Conservation (phyloP, 805 yeast genomes). For the Metahyphopichia silvanorum region DNA sequence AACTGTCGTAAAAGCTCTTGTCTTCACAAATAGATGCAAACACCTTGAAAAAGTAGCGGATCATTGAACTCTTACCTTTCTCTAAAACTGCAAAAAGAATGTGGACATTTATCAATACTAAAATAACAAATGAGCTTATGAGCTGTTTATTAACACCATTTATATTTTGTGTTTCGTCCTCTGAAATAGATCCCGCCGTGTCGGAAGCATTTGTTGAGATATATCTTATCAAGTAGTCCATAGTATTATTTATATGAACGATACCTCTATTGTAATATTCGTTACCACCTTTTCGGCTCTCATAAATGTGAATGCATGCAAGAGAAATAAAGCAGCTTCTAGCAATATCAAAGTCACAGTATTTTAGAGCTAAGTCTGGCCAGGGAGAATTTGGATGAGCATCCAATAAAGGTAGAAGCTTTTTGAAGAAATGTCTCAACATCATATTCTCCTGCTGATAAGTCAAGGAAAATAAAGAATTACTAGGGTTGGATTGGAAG, state of each 20-base stretch:
- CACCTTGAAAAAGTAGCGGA: constrained; percentile 46
- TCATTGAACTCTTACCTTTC: constrained; percentile 51
- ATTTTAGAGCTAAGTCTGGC: constrained; percentile 56
- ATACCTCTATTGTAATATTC: constrained; percentile 52
- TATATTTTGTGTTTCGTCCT: constrained; percentile 5
- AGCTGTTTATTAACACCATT: constrained; percentile 12
- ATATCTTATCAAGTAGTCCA: constrained; percentile 50
- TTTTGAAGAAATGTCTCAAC: constrained; percentile 54
- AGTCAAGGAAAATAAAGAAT: constrained; percentile 18
- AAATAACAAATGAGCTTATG: constrained; percentile 37
- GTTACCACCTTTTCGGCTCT: constrained; percentile 45
- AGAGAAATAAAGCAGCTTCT: constrained; percentile 55
- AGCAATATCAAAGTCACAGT: constrained; percentile 57
- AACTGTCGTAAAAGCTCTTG: constrained; percentile 33
- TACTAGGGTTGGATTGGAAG: not conserved
- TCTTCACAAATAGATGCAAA: constrained; percentile 50
- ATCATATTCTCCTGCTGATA: constrained; percentile 52
- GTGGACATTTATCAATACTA: constrained; percentile 53
- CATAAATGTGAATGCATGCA: constrained; percentile 57
- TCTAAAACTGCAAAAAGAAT: constrained; percentile 51
- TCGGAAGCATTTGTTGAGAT: constrained; percentile 14
- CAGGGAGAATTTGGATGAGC: constrained; percentile 61
- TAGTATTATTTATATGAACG: constrained; percentile 52
- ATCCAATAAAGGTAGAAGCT: constrained; percentile 50
- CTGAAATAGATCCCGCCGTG: constrained; percentile 3